Evolutionary conservation across 225 moss, liverwort and hornwort genomes (phyloP).

Genomic region (Polytrichum formosum): DNA sequence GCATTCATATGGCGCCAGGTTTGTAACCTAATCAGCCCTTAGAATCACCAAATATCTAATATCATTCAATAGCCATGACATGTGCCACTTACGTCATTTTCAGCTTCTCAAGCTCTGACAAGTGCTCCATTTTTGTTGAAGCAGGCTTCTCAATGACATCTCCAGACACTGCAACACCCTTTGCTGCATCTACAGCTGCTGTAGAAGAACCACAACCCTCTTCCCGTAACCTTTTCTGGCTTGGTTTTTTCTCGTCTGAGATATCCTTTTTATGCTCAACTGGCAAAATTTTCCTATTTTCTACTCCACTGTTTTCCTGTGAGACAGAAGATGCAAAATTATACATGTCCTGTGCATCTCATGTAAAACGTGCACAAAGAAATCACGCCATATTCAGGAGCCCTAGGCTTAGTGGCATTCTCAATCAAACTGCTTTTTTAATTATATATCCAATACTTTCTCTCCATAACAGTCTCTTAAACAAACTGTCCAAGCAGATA

Average conservation of each 20-base stretch:
- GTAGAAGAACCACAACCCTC: constrained; percentile 63
- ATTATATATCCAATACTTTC: too few relatives aligned
- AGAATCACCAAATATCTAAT: neutral
- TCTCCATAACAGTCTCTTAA: too few relatives aligned
- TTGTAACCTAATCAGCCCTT: neutral
- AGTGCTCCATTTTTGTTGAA: constrained; percentile 38
- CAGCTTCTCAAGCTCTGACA: constrained; percentile 56
- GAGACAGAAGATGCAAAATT: constrained; percentile 6
- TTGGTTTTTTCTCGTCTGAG: constrained; percentile 30
- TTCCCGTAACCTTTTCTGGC: constrained; percentile 44
- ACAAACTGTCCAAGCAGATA: too few relatives aligned
- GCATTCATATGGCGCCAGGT: neutral
- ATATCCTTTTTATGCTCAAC: constrained; percentile 38
- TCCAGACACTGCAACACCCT: constrained; percentile 38
- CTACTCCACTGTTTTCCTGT: constrained; percentile 40
- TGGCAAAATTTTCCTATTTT: constrained; percentile 38
- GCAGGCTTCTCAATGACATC: constrained; percentile 53
- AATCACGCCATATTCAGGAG: too few relatives aligned
- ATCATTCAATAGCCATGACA: constrained; percentile 6
- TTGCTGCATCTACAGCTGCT: constrained; percentile 29
- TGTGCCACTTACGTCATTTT: constrained; percentile 43
- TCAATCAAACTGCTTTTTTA: too few relatives aligned
- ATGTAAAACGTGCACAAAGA: too few relatives aligned
- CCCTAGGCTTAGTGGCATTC: too few relatives aligned
- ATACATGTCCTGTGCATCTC: too few relatives aligned